Evolutionary conservation across 108 stramenopile genomes (phyloP).

Genomic region (Stephanodiscus minutulus): DNA sequence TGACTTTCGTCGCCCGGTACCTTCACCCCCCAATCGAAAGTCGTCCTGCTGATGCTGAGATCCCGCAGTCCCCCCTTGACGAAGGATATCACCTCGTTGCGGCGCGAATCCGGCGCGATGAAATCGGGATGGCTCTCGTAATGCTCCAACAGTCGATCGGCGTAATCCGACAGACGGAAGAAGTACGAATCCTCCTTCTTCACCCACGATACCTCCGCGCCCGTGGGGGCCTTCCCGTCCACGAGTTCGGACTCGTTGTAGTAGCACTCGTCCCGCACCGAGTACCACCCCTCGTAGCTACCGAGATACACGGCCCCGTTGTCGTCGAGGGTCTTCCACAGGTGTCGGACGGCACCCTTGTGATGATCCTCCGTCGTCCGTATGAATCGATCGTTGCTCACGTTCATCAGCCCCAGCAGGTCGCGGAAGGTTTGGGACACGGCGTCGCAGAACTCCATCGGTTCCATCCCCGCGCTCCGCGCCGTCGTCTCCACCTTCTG

Average conservation of each 20-base stretch:
- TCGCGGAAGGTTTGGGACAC: constrained; percentile 81
- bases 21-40: constrained; percentile 93
- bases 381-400: constrained; percentile 89
- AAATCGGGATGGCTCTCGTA: constrained; percentile 86
- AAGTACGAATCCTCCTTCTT: constrained; percentile 97
- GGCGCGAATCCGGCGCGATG: constrained; percentile 86
- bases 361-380: constrained; percentile 91
- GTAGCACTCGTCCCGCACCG: constrained; percentile 96
- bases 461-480: constrained; percentile 63
- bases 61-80: constrained; percentile 89
- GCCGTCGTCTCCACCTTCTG: constrained; percentile 95
- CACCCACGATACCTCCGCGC: constrained; percentile 92
- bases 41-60: constrained; percentile 90
- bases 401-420: constrained; percentile 74
- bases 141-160: constrained; percentile 80
- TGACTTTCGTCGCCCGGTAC: constrained; percentile 91
- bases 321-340: constrained; percentile 85
- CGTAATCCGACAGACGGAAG: constrained; percentile 87
- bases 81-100: constrained; percentile 88
- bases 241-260: constrained; percentile 93
- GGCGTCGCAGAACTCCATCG: constrained; percentile 86
- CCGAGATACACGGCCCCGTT: constrained; percentile 92
- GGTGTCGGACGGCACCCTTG: constrained; percentile 75
- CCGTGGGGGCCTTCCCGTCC: constrained; percentile 93
- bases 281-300: constrained; percentile 97